A percentile compares a stretch with the other conserved stretches of the same genome.
These are phyloP conservation scores for Chaetomium fimeti DNA, from an alignment of 495 filamentous ascomycete genomes.

Conservation along the genomic window DNA sequence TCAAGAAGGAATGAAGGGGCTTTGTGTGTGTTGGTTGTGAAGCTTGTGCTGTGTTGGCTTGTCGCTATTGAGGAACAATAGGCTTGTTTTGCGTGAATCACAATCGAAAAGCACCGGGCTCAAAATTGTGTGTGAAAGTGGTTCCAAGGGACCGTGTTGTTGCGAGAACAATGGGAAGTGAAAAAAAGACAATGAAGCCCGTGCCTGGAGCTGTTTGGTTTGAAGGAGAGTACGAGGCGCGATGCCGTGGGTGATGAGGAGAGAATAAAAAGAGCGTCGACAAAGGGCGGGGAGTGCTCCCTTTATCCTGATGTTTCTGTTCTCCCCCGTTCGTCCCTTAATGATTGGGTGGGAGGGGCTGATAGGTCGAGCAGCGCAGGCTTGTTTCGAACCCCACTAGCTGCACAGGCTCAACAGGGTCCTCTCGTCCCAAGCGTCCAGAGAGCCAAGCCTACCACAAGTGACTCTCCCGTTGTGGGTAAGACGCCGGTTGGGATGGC, in stretches of 20 bases:
- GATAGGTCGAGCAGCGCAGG: slow-evolving; percentile 4
- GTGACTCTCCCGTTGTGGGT: slow-evolving; percentile 13
- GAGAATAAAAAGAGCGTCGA: slow-evolving; percentile 19
- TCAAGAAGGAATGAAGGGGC: slow-evolving; percentile 22
- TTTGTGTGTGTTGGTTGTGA: slow-evolving; percentile 9
- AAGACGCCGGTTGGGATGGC: slow-evolving; percentile 1
- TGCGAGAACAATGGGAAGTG: slow-evolving; percentile 19
- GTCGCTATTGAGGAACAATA: slow-evolving; percentile 27
- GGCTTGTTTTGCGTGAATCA: slow-evolving; percentile 12
- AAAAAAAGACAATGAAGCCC: slow-evolving; percentile 26
- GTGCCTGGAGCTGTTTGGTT: slow-evolving; percentile 12
- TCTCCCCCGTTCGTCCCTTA: slow-evolving; percentile 21
- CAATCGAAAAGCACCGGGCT: slow-evolving; percentile 32
- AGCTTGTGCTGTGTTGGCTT: background rate
- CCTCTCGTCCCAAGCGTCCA: slow-evolving; percentile 22
- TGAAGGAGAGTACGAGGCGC: slow-evolving; percentile 29
- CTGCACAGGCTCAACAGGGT: slow-evolving; percentile 17
- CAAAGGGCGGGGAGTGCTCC: slow-evolving; percentile 21
- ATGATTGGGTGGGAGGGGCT: slow-evolving; percentile 27
- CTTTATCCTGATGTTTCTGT: slow-evolving; percentile 39
- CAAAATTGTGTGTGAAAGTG: slow-evolving; percentile 15
- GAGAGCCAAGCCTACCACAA: slow-evolving; percentile 17
- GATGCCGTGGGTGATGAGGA: slow-evolving; percentile 25
- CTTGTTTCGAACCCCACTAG: slow-evolving; percentile 34
- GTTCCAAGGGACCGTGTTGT: slow-evolving; percentile 10